phyloP scores from a whole-genome alignment of 1,139 yeast genomes.

The Candida sojae region DNA sequence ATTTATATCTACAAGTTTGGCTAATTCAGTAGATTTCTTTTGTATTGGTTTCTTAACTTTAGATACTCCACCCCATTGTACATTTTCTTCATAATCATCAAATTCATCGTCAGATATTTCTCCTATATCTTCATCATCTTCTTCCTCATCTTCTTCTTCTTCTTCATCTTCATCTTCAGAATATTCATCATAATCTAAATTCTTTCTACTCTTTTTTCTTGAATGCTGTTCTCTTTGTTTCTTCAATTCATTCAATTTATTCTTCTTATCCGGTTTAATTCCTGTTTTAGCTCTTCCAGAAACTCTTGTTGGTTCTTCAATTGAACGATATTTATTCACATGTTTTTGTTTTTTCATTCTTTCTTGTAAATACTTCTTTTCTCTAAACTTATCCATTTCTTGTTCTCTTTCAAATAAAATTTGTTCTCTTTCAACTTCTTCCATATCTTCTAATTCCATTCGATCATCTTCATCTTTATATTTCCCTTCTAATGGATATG shows the following conservation, averaged over 20 bases:
- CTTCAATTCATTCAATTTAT: slow-evolving; percentile 78
- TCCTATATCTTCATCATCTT: slow-evolving; percentile 45
- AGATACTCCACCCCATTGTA: slow-evolving; percentile 52
- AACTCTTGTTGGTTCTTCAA: slow-evolving; percentile 23
- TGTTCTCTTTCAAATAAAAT: slow-evolving; percentile 89
- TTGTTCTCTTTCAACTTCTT: slow-evolving; percentile 90
- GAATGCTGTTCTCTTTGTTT: slow-evolving; percentile 77
- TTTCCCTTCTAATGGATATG: slow-evolving; percentile 93
- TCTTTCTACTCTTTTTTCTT: slow-evolving; percentile 28
- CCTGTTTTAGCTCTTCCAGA: slow-evolving; percentile 21
- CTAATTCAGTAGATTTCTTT: slow-evolving; percentile 32
- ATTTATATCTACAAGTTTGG: slow-evolving; percentile 62
- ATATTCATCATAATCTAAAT: slow-evolving; percentile 35
- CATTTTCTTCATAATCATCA: slow-evolving; percentile 45
- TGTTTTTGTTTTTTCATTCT: slow-evolving; percentile 65
- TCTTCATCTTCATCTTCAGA: slow-evolving; percentile 35
- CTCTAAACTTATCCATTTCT: slow-evolving; percentile 84
- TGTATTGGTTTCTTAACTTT: slow-evolving; percentile 20
- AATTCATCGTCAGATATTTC: slow-evolving; percentile 44
- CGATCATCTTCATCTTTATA: slow-evolving; percentile 83
- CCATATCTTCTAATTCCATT: slow-evolving; percentile 65
- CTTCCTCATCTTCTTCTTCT: slow-evolving; percentile 35
- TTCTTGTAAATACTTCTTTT: slow-evolving; percentile 76
- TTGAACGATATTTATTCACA: slow-evolving; percentile 28
- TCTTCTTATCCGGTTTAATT: slow-evolving; percentile 35